Conservation (phyloP, 345 rosid genomes). For the Abelmoschus esculentus region DNA sequence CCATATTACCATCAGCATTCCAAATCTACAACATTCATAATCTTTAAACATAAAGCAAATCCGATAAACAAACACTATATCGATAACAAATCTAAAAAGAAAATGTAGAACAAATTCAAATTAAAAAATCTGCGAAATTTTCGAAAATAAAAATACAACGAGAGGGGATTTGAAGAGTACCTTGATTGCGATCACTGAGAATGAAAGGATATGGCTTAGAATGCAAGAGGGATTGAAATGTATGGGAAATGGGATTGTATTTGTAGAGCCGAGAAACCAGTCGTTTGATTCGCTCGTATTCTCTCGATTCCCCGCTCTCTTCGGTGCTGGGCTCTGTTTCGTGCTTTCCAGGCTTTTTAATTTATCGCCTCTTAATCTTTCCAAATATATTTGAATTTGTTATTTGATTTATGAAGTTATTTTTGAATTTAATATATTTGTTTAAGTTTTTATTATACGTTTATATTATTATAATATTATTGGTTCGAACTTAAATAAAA, state of each 20-base stretch:
- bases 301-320: not conserved
- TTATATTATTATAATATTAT: no score
- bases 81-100: not conserved
- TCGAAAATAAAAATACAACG: not conserved
- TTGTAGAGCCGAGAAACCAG: not conserved
- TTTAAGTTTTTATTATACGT: no score
- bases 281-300: slow-evolving; percentile 5
- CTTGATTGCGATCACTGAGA: not conserved
- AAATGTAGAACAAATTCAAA: not conserved
- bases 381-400: no score
- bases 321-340: not conserved
- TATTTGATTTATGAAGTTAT: no score
- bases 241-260: not conserved
- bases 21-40: no score
- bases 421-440: no score
- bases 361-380: no score
- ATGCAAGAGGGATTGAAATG: not conserved
- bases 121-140: not conserved
- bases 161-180: not conserved
- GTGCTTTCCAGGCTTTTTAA: no score
- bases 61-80: not conserved
- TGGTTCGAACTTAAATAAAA: no score
- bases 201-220: not conserved
- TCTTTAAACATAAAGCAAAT: not conserved
- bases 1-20: not conserved